Conservation (phyloP, 2,329 filamentous ascomycete genomes). For the Ascosphaera acerosa region DNA sequence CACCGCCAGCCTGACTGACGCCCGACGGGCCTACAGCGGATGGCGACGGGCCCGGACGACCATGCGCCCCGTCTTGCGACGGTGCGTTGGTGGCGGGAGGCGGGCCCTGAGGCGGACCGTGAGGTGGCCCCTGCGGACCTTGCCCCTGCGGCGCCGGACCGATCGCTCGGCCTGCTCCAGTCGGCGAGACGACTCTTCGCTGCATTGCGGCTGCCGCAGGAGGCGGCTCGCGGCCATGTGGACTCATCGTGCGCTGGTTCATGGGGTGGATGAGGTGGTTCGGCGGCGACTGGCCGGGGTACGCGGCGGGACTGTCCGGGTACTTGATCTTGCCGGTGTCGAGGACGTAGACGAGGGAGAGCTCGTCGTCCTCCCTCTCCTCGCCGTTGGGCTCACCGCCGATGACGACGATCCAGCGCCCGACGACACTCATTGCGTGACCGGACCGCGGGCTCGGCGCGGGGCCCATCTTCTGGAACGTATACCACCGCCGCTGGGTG, state of each 20-base stretch:
- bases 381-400: conserved; percentile 73
- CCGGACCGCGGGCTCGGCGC: conserved; percentile 82
- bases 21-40: too few relatives aligned
- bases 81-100: too few relatives aligned
- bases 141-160: too few relatives aligned
- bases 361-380: conserved; percentile 54
- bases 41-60: too few relatives aligned
- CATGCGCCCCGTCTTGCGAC: too few relatives aligned
- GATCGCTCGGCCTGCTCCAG: background rate
- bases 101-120: too few relatives aligned
- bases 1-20: too few relatives aligned
- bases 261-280: background rate
- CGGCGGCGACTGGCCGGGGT: conserved; percentile 33
- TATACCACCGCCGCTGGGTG: conserved; percentile 81
- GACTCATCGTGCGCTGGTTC: background rate
- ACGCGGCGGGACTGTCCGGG: conserved; percentile 39
- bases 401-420: conserved; percentile 75
- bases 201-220: background rate
- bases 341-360: conserved; percentile 71
- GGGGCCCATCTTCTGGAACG: conserved; percentile 97
- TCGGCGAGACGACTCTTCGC: background rate
- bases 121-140: too few relatives aligned
- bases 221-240: background rate
- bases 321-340: conserved; percentile 95
- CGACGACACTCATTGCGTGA: conserved; percentile 90